Evolutionary conservation across 371 early-diverging fungal genomes (phyloP), one percentile per base, ranked within the genome.

Genomic region (Mortierella sp.): DNA sequence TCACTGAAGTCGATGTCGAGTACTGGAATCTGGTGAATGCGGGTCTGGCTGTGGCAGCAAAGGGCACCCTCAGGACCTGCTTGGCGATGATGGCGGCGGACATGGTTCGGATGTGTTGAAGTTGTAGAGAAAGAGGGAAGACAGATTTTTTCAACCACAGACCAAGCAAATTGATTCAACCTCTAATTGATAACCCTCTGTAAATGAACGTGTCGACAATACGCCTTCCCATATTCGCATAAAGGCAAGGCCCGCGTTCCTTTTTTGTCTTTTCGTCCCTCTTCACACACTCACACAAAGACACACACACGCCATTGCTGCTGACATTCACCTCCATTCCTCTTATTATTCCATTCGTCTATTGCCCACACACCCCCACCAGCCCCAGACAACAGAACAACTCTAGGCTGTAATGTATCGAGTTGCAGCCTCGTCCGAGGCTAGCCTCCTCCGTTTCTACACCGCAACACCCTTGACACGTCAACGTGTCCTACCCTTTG

Each of bases 401-500:
- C 45, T 68, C 44, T 68, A 48, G 48, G 65, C 48, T n/a, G 63
- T 77, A 65, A 84, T 84, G 84, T 84, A 84, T 52, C 84, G 84
- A 71, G 81, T 81, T 44, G 81, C 84, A 70, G 84, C 84, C 76
- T 81, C 84, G 42, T 77, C 84, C 7, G 80, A 77, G 77, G 84
- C 58, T 16, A 45, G 70, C 63, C 72, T 82, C n/a, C 72, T 73
- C 26, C 79, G 79, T 38, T 42, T 79, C 65, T 70, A 72, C 50
- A 42, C 47, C 4, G n/a, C 54, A 34, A 48, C 75, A 10, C 7
- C 45, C n/a, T 42, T 57, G 19, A 50, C 78, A 48, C 75, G 75
- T 54, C 65, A 54, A 47, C 47, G 44, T 31, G 47, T 55, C 72
- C n/a, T 50, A 28, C 11, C 34, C 19, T 44, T 54, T 16, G 28